Conservation (phyloP, 2,329 filamentous ascomycete genomes). For the Xylariaceae sp. region DNA sequence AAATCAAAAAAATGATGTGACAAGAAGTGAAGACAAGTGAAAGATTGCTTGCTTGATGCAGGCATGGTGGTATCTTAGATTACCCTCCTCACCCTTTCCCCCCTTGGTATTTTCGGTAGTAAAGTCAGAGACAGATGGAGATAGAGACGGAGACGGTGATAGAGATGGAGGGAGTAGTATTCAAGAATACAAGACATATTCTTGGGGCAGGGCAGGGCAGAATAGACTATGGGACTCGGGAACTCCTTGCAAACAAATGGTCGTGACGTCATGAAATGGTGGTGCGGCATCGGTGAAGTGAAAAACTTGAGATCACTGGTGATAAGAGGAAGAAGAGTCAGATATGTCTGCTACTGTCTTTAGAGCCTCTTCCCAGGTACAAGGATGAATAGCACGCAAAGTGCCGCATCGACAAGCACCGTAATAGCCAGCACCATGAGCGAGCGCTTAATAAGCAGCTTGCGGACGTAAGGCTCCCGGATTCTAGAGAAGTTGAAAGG, state of each 20-base stretch:
- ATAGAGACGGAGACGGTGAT: not conserved
- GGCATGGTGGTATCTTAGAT: not conserved
- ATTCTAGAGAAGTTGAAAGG: conserved; percentile 90
- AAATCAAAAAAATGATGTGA: conserved; percentile 3
- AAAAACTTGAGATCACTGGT: not conserved
- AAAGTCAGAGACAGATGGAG: no score
- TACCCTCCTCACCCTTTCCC: not conserved
- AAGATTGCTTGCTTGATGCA: not conserved
- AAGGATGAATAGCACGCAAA: conserved; percentile 90
- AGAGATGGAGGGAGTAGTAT: conserved; percentile 15
- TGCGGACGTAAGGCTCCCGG: conserved; percentile 87
- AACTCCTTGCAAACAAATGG: conserved; percentile 22
- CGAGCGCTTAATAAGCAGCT: conserved; percentile 80
- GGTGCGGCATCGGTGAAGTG: conserved; percentile 1
- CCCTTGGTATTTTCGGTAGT: no score
- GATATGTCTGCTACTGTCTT: conserved; percentile 17
- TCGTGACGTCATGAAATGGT: conserved; percentile 33
- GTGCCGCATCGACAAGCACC: conserved; percentile 73
- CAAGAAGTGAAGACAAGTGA: not conserved
- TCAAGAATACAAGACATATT: conserved; percentile 11
- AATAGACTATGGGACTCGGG: conserved; percentile 8
- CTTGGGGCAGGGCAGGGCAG: not conserved
- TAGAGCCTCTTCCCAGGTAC: conserved; percentile 85
- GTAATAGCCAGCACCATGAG: conserved; percentile 79
- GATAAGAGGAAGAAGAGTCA: no score